Conservation (phyloP, 371 early-diverging fungal species). For the Mucor saturninus region DNA sequence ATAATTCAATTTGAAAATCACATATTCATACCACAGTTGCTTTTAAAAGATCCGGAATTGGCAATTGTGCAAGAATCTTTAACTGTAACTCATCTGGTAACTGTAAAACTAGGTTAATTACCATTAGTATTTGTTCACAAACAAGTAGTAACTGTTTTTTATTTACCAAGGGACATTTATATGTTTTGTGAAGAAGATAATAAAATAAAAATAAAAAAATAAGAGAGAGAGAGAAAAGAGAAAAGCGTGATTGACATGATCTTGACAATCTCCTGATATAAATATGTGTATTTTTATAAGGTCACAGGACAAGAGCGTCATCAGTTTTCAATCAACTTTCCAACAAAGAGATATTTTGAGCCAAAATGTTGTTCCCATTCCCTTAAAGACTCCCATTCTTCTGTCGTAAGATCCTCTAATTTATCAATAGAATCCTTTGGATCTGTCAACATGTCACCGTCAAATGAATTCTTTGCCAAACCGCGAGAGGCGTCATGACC, state of each 20-base stretch:
- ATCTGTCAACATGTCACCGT: constrained; percentile 73
- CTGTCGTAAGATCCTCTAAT: constrained; percentile 74
- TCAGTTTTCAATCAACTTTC: constrained; percentile 29
- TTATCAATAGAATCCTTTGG: constrained; percentile 79
- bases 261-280: constrained; percentile 24
- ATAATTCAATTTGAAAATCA: background rate
- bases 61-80: constrained; percentile 34
- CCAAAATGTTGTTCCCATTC: constrained; percentile 66
- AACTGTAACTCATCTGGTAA: constrained; percentile 50
- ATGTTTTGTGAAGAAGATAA: background rate
- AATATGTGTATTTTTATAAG: constrained; percentile 8
- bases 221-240: constrained; percentile 3
- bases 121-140: background rate
- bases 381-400: constrained; percentile 77
- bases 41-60: constrained; percentile 41
- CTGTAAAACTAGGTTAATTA: constrained; percentile 4
- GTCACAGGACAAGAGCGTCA: background rate
- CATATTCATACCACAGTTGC: constrained; percentile 36
- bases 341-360: constrained; percentile 28
- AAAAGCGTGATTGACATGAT: constrained; percentile 10
- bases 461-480: constrained; percentile 91
- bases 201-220: constrained; percentile 7
- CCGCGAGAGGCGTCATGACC: constrained; percentile 86
- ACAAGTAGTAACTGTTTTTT: background rate
- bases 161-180: constrained; percentile 6